phyloP scores from a whole-genome alignment of 148 eudicot species.

The Cornus controversa region DNA sequence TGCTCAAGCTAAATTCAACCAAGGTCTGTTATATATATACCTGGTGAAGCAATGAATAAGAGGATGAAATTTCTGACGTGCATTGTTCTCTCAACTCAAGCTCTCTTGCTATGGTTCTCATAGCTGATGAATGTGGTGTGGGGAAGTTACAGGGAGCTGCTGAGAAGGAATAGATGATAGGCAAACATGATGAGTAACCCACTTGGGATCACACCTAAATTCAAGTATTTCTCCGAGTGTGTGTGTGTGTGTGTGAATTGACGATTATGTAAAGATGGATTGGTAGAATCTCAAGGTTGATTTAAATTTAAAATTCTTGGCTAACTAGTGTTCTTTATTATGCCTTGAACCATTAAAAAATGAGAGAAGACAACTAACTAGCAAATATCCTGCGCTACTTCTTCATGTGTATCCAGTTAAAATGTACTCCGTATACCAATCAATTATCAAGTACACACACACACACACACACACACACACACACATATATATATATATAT shows the following conservation, averaged over 20 bases:
- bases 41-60: no score
- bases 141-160: not conserved
- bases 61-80: not conserved
- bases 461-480: no score
- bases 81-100: not conserved
- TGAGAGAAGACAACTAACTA: not conserved
- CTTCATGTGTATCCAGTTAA: not conserved
- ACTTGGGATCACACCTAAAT: no score
- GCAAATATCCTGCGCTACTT: not conserved
- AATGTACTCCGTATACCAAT: not conserved
- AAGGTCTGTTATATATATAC: not conserved
- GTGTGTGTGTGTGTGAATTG: no score
- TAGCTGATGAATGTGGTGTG: not conserved
- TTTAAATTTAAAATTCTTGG: no score
- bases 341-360: not conserved
- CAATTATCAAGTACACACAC: no score
- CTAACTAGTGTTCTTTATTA: not conserved
- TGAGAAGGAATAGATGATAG: not conserved
- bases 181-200: not conserved
- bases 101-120: not conserved
- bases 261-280: no score
- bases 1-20: not conserved
- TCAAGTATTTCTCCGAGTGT: no score
- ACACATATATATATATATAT: no score
- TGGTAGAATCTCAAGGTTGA: no score